Evolutionary conservation across 2,329 filamentous ascomycete genomes (phyloP).

Genomic region (Fusarium buharicum): DNA sequence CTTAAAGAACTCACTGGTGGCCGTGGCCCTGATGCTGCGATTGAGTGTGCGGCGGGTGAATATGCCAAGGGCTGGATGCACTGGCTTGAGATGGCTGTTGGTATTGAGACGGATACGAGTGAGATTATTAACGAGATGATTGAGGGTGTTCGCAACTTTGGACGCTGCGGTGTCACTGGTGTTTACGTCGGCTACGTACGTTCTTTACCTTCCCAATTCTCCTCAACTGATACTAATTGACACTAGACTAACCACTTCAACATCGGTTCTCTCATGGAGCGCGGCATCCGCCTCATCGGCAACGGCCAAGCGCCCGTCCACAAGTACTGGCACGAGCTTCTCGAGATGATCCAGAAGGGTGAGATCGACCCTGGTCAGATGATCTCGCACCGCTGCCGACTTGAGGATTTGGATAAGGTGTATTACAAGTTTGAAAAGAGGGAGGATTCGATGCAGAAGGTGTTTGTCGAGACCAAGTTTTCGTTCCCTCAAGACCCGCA

Average conservation of each 20-base stretch:
- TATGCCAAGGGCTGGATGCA: conserved; percentile 71
- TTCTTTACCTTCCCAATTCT: conserved; percentile 14
- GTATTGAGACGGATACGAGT: conserved; percentile 84
- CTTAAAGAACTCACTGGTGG: conserved; percentile 79
- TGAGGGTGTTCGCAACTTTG: conserved; percentile 75
- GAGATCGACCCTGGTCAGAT: conserved; percentile 81
- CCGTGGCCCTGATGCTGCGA: conserved; percentile 76
- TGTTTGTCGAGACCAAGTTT: conserved; percentile 72
- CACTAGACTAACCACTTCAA: conserved; percentile 65
- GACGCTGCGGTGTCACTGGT: conserved; percentile 81
- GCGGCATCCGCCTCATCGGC: conserved; percentile 80
- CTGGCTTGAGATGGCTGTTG: conserved; percentile 67
- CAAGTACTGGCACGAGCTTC: conserved; percentile 83
- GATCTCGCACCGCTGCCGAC: conserved; percentile 79
- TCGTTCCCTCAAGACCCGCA: conserved; percentile 57
- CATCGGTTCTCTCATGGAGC: conserved; percentile 85
- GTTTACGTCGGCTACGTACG: conserved; percentile 70
- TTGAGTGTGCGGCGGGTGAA: conserved; percentile 74
- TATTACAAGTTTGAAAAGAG: conserved; percentile 70
- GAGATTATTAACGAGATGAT: conserved; percentile 86
- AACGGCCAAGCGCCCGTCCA: conserved; percentile 78
- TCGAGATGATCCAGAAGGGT: conserved; percentile 72
- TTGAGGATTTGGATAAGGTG: conserved; percentile 77
- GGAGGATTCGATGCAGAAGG: conserved; percentile 82
- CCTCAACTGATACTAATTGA: background rate